A percentile compares a stretch with the other conserved stretches of the same genome.
Evolutionary conservation across 352 stramenopile species (phyloP).

Genomic region (Pythium plurisporium): DNA sequence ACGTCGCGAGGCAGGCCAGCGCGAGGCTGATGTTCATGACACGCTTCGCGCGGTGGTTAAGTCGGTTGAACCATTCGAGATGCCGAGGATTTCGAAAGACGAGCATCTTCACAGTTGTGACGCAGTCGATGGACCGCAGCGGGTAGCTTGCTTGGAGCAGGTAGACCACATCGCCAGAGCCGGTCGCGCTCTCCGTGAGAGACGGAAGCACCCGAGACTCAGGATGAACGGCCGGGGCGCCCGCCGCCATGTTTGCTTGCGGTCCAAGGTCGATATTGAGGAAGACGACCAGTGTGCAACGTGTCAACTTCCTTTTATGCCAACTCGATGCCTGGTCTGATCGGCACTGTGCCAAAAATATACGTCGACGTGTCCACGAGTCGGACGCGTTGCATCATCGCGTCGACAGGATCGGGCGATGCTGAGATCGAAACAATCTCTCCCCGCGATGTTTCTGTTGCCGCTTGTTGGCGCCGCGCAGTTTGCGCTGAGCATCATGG

Average conservation of each 20-base stretch:
- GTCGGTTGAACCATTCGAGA: neutral
- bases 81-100: neutral
- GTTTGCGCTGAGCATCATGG: neutral
- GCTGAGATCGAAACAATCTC: neutral
- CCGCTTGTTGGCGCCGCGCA: neutral
- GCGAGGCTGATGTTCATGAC: neutral
- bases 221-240: neutral
- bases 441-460: neutral
- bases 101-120: neutral
- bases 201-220: too few relatives aligned
- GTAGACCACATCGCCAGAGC: too few relatives aligned
- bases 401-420: too few relatives aligned
- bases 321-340: too few relatives aligned
- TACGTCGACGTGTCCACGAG: too few relatives aligned
- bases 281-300: too few relatives aligned
- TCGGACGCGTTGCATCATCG: too few relatives aligned
- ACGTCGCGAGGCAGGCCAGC: neutral
- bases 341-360: too few relatives aligned
- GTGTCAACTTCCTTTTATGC: too few relatives aligned
- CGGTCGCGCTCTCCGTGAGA: too few relatives aligned
- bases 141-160: neutral
- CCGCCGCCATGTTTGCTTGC: too few relatives aligned
- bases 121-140: constrained; percentile 7
- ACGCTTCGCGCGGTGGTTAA: neutral
- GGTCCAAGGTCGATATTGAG: too few relatives aligned